phyloP scores from a whole-genome alignment of 2,329 filamentous ascomycete species.

The Calonectria multiphialidica region DNA sequence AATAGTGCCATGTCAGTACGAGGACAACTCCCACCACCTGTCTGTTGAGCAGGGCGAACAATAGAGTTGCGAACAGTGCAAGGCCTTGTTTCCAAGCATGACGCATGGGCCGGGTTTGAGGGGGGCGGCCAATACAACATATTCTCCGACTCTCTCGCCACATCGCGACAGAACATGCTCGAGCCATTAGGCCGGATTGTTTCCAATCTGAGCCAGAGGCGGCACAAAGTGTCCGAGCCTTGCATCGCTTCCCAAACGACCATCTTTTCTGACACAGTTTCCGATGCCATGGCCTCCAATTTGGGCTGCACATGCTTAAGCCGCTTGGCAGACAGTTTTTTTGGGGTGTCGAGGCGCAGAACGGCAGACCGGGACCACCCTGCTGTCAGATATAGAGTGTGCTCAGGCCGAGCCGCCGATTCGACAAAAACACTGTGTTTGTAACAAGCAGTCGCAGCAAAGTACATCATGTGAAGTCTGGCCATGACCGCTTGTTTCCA shows the following conservation, averaged over 20 bases:
- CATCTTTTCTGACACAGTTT: slow-evolving; percentile 6
- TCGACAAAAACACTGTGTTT: slow-evolving; percentile 4
- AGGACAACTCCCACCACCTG: neutral
- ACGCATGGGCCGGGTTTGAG: slow-evolving; percentile 13
- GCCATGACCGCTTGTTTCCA: neutral
- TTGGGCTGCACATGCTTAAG: neutral
- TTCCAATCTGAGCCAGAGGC: slow-evolving; percentile 5
- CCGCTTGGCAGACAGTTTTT: neutral
- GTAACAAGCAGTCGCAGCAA: neutral
- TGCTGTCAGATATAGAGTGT: slow-evolving; percentile 5
- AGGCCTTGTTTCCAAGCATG: neutral
- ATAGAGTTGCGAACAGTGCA: neutral
- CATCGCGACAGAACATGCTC: neutral
- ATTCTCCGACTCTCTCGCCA: slow-evolving; percentile 9
- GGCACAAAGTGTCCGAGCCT: slow-evolving; percentile 11
- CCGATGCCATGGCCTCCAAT: neutral
- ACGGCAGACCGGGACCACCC: slow-evolving; percentile 2
- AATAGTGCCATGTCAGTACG: slow-evolving; percentile 14
- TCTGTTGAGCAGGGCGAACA: neutral
- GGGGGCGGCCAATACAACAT: neutral
- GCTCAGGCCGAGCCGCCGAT: neutral
- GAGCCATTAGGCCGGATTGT: neutral
- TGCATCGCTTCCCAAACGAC: slow-evolving; percentile 22
- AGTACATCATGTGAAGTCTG: slow-evolving; percentile 1
- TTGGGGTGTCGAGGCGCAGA: neutral